A percentile compares a stretch with the other conserved stretches of the same genome.
phyloP scores from a whole-genome alignment of 2,329 filamentous ascomycete species.

The Aspergillus spinulosporus region DNA sequence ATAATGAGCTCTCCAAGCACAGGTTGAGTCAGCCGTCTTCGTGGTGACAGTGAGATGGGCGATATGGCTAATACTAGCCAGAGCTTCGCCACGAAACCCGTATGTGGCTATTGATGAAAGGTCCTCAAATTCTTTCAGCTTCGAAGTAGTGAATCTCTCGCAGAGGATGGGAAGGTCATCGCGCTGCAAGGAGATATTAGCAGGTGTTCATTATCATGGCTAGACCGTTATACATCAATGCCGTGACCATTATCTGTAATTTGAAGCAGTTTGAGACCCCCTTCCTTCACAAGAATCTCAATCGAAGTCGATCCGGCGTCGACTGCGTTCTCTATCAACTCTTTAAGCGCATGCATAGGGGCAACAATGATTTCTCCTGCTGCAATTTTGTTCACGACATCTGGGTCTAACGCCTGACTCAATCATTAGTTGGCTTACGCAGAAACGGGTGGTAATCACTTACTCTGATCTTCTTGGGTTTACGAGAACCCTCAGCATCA shows the following conservation, averaged over 20 bases:
- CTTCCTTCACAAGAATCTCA: slow-evolving; percentile 91
- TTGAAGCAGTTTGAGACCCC: slow-evolving; percentile 89
- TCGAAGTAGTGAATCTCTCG: slow-evolving; percentile 95
- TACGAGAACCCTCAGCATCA: slow-evolving; percentile 39
- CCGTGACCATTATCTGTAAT: slow-evolving; percentile 97
- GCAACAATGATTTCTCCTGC: slow-evolving; percentile 98
- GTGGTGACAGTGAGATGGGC: slow-evolving; percentile 94
- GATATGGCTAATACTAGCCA: slow-evolving; percentile 98
- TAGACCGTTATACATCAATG: slow-evolving; percentile 68
- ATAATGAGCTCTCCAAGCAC: slow-evolving; percentile 89
- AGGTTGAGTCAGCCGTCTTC: slow-evolving; percentile 81
- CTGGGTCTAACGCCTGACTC: slow-evolving; percentile 76
- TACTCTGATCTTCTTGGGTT: slow-evolving; percentile 52
- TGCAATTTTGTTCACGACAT: slow-evolving; percentile 98
- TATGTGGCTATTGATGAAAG: slow-evolving; percentile 88
- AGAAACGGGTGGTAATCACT: not conserved
- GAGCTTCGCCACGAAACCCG: slow-evolving; percentile 93
- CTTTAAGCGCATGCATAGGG: slow-evolving; percentile 92
- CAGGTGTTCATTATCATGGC: not conserved
- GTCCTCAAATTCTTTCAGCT: slow-evolving; percentile 91
- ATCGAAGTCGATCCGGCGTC: slow-evolving; percentile 93
- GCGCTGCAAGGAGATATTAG: slow-evolving; percentile 57
- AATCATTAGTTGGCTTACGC: slow-evolving; percentile 1
- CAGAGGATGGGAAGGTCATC: slow-evolving; percentile 90
- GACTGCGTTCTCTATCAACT: slow-evolving; percentile 94